Base-by-base conservation (phyloP, 768 basidiomycete genomes). In the Boletus rex-veris region DNA sequence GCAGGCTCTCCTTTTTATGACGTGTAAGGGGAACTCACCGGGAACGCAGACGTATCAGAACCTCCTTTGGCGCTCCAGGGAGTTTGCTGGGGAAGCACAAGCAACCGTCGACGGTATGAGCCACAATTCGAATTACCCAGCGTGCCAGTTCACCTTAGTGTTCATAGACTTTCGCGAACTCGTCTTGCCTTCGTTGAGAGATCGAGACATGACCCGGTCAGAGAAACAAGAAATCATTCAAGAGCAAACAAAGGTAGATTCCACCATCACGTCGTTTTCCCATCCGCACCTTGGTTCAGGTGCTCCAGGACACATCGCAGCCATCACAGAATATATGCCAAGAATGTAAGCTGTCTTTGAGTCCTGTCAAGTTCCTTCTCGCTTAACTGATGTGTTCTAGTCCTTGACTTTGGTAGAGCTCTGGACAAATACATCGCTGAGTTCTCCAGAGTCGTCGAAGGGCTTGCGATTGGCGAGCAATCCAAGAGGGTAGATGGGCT, bases 1-100 rank as follows among this genome's bases (percentile, higher is more conserved):
- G 62, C 58, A 41, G 7, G 48, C 4, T 14, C 24, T 10, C 19
- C 18, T 12, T 28, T 18, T 7, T 11, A 35, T 4, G 26, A 19
- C 12, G 4, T 3, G 3, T 2, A 21, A 10, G 9, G 12, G 33
- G 14, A 16, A 37, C 43, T 52, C 36, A 58, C 18, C 5, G 1
- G 31, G 39, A 33, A n/a, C 7, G 7, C 11, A 64, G 62, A 54
- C 53, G 1, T 63, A 63, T 46, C 41, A 51, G 37, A 3, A 16
- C 7, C 58, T 64, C 39, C 51, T 64, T 7, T 64, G 62, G 55
- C 55, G 47, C 12, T 63, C 62, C 19, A 61, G 62, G 38, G 53
- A 54, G 10, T 60, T 61, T 39, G 62, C 62, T 41, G 62, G 55
- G 7, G 49, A 63, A 38, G 58, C 62, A 8, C 62, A 61, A 36